Evolutionary conservation across 148 eudicot genomes (phyloP).

Genomic region (Nepenthes gracilis): DNA sequence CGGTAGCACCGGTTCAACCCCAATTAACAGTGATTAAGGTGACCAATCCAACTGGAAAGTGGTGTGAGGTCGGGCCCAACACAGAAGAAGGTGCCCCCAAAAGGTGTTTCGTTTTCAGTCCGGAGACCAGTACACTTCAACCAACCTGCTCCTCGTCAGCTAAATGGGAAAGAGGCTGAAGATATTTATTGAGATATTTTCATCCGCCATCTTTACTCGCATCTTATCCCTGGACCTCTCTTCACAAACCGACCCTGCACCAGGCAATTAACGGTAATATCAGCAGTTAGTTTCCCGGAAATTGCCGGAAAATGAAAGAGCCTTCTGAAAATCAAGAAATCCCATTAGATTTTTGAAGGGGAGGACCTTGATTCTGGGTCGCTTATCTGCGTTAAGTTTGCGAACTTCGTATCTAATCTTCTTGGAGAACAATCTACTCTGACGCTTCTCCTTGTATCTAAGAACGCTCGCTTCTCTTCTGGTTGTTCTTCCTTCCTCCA

Average conservation of each 20-base stretch:
- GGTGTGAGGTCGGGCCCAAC: no score
- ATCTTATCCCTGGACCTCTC: slow-evolving; percentile 21
- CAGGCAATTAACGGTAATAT: slow-evolving; percentile 1
- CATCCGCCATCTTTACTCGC: neutral
- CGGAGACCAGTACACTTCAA: no score
- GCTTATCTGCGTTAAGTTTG: slow-evolving; percentile 34
- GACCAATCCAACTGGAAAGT: no score
- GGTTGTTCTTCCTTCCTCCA: slow-evolving; percentile 23
- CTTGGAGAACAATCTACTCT: slow-evolving; percentile 26
- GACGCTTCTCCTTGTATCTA: slow-evolving; percentile 29
- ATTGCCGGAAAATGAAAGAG: neutral
- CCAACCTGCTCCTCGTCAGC: no score
- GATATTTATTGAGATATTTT: slow-evolving; percentile 13
- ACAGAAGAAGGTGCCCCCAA: no score
- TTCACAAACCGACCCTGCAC: slow-evolving; percentile 46
- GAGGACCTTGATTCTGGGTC: slow-evolving; percentile 31
- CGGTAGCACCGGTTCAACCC: no score
- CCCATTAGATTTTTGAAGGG: neutral
- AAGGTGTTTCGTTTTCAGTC: no score
- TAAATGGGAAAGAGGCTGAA: no score
- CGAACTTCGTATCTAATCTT: slow-evolving; percentile 38
- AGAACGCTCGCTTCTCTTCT: slow-evolving; percentile 32
- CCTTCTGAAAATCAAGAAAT: neutral
- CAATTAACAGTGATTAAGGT: no score
- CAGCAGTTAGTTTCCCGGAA: neutral